Evolutionary conservation across 2,329 filamentous ascomycete genomes (phyloP).

Genomic region (Plenodomus lindquistii): DNA sequence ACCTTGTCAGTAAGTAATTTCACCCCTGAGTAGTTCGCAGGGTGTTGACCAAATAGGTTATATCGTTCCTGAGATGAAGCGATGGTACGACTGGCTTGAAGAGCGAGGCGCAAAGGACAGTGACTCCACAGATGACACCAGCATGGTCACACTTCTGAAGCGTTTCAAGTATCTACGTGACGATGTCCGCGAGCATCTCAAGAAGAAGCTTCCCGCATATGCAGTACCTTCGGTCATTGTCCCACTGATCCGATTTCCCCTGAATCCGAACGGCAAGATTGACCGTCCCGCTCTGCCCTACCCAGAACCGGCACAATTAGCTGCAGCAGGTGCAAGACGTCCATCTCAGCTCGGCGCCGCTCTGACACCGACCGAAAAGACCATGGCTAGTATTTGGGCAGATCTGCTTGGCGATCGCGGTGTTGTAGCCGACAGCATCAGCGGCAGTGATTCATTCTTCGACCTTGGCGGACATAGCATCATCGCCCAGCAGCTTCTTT

Average conservation of each 20-base stretch:
- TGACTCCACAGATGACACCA: slow-evolving; percentile 48
- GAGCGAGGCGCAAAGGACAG: slow-evolving; percentile 46
- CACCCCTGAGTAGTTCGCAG: background rate
- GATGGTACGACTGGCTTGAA: slow-evolving; percentile 72
- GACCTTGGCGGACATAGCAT: slow-evolving; percentile 81
- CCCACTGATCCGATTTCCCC: slow-evolving; percentile 69
- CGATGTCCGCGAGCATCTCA: slow-evolving; percentile 69
- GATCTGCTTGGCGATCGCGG: slow-evolving; percentile 63
- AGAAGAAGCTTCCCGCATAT: slow-evolving; percentile 72
- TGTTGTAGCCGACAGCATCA: slow-evolving; percentile 69
- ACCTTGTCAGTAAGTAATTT: slow-evolving; percentile 66
- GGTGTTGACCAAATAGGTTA: slow-evolving; percentile 54
- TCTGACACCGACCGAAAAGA: slow-evolving; percentile 63
- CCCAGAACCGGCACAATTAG: slow-evolving; percentile 72
- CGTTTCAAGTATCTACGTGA: slow-evolving; percentile 64
- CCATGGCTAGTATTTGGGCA: slow-evolving; percentile 74
- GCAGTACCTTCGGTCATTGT: slow-evolving; percentile 77
- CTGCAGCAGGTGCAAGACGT: slow-evolving; percentile 57
- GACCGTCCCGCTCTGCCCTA: slow-evolving; percentile 80
- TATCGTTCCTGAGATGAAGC: slow-evolving; percentile 77
- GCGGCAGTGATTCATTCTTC: slow-evolving; percentile 69
- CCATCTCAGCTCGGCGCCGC: slow-evolving; percentile 50
- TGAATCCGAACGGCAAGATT: slow-evolving; percentile 70
- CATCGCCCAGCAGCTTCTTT: slow-evolving; percentile 78
- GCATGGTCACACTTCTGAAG: slow-evolving; percentile 60